Conservation (phyloP, 2,329 filamentous ascomycete species). For the Eutypa lata region DNA sequence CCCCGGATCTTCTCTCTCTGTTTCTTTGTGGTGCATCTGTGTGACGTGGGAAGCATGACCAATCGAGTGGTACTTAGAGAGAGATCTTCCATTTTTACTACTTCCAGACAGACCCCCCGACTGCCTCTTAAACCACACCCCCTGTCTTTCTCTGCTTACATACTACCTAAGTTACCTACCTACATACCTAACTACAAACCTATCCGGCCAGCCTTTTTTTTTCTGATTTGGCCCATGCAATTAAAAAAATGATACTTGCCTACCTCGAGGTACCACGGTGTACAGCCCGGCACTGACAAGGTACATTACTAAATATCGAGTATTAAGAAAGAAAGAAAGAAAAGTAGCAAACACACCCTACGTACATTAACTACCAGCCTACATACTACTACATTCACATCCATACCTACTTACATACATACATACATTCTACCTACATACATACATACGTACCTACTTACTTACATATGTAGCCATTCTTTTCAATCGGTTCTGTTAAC, state of each 20-base stretch:
- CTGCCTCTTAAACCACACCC: conserved; percentile 2
- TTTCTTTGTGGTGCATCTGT: background rate
- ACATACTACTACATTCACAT: background rate
- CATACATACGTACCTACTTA: background rate
- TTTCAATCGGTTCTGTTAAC: background rate
- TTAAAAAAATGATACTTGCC: background rate
- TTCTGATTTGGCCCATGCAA: background rate
- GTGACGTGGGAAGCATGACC: background rate
- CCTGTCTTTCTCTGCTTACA: conserved; percentile 4
- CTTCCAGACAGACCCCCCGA: background rate
- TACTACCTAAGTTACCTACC: conserved; percentile 14
- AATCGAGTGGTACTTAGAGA: background rate
- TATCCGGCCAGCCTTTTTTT: background rate
- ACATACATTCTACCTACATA: background rate
- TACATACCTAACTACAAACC: background rate
- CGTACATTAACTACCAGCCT: background rate
- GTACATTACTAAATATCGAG: background rate
- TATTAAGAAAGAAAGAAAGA: background rate
- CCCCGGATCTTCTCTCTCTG: background rate
- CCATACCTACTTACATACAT: background rate
- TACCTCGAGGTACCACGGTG: background rate
- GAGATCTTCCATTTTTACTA: conserved; percentile 1
- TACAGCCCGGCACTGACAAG: background rate
- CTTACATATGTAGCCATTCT: background rate
- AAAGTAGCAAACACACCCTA: conserved; percentile 1